Base-by-base conservation (phyloP, 164 flowering plant genomes). In the Macadamia tetraphylla region DNA sequence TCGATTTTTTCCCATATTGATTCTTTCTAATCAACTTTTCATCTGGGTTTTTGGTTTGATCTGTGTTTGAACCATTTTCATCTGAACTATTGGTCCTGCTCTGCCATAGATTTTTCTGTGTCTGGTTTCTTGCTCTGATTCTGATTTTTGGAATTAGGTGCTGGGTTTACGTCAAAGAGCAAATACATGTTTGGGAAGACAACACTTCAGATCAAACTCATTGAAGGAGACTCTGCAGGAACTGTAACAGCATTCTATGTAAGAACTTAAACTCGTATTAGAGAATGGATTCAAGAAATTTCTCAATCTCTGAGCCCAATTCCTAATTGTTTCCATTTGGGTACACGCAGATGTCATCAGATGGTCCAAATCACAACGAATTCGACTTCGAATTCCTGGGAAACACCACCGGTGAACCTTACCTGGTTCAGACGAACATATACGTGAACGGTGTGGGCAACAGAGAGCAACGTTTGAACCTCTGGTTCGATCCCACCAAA, bases 301-400 rank as follows among this genome's bases (percentile, higher is more conserved):
- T 35, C 40, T 35, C 23, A 23, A 23, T 35, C 40, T 35, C 5
- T 35, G 53, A 8, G 2, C 53, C 15, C 53, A 4, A 8, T 49
- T 49, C 8, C 15, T 14, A 3, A 49, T 10, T 49, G 5, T 35
- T 35, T 35, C 53, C 53, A 49, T 49, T 4, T 8, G 53, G 5
- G 11, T 1, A 10, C 53, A 49, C 40, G 55, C 84, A 94, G 97
- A 94, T 94, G 98, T 90, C 98, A 68, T 94, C 98, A 0, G 96
- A 91, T 0, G 98, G 97, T n/a, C 78, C 94, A 58, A 78, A 71
- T 12, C 98, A 94, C 84, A 77, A 91, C 60, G 98, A 94, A 62
- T 91, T 94, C 66, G 98, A 94, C 77, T 91, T 91, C 58, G 98
- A 94, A 88, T 91, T 94, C 67, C 78, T 94, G 69, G 98, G 98